Conservation (phyloP, 768 basidiomycete genomes). For the Scleroderma citrinum region DNA sequence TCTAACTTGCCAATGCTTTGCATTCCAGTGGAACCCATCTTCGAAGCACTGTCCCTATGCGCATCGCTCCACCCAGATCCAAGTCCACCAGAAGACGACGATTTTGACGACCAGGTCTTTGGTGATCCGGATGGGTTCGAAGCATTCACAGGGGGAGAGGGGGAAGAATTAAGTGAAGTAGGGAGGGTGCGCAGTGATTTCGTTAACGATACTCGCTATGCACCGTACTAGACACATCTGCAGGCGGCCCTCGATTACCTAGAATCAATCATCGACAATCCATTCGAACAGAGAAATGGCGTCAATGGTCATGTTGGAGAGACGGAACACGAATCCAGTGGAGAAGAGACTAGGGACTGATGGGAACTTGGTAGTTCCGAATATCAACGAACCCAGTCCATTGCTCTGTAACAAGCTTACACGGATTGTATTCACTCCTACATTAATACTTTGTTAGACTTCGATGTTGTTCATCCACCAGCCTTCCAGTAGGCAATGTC, state of each 20-base stretch:
- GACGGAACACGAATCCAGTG: conserved; percentile 12
- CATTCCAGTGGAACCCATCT: conserved; percentile 69
- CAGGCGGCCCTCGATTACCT: conserved; percentile 81
- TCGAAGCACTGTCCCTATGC: conserved; percentile 80
- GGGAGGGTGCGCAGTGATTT: conserved; percentile 95
- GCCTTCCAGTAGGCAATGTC: conserved; percentile 93
- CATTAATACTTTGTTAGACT: conserved; percentile 2
- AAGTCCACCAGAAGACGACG: conserved; percentile 34
- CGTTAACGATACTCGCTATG: conserved; percentile 66
- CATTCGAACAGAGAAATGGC: conserved; percentile 15
- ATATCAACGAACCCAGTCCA: too few species aligned
- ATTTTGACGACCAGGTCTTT: conserved; percentile 47
- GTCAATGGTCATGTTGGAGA: conserved; percentile 13
- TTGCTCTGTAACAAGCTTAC: conserved; percentile 2
- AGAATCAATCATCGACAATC: conserved; percentile 74
- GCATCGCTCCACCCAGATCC: conserved; percentile 82
- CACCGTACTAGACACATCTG: conserved; percentile 70
- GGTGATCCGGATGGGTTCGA: conserved; percentile 43
- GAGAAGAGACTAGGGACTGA: conserved; percentile 10
- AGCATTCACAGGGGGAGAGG: conserved; percentile 50
- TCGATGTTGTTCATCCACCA: conserved; percentile 39
- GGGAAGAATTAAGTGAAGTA: conserved; percentile 75
- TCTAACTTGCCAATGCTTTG: conserved; percentile 2
- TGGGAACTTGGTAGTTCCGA: too few species aligned
- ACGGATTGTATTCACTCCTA: conserved; percentile 10